Evolutionary conservation across 2,329 filamentous ascomycete species (phyloP).

Genomic region (Fusarium sp.): DNA sequence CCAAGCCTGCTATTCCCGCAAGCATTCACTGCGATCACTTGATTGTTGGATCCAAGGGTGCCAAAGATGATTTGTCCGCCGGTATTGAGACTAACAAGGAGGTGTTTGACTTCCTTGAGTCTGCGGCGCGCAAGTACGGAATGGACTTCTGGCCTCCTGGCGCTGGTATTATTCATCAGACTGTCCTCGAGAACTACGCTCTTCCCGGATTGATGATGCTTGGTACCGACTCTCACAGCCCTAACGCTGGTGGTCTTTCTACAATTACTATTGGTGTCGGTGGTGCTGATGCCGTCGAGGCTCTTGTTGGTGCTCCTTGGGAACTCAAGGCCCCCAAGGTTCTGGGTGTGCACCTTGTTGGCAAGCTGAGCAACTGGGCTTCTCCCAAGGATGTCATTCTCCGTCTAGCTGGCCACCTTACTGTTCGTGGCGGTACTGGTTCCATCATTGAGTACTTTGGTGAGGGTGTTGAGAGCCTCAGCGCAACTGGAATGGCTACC

Average conservation of each 20-base stretch:
- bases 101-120: conserved; percentile 97
- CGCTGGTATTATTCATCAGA: conserved; percentile 97
- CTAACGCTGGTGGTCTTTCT: conserved; percentile 94
- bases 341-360: conserved; percentile 85
- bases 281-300: conserved; percentile 96
- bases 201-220: conserved; percentile 99
- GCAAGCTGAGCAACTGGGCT: conserved; percentile 88
- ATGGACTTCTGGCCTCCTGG: conserved; percentile 97
- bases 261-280: conserved; percentile 97
- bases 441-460: conserved; percentile 96
- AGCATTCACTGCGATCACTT: conserved; percentile 99
- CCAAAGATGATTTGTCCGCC: conserved; percentile 83
- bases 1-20: conserved; percentile 89
- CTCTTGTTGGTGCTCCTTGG: conserved; percentile 95
- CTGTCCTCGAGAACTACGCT: conserved; percentile 96
- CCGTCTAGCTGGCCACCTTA: conserved; percentile 87
- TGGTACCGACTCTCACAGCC: conserved; percentile 96
- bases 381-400: conserved; percentile 97
- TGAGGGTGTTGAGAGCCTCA: conserved; percentile 87
- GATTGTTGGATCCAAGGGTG: conserved; percentile 95
- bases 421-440: conserved; percentile 92
- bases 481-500: conserved; percentile 93
- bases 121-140: conserved; percentile 88
- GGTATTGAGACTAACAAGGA: conserved; percentile 95
- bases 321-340: conserved; percentile 95